Conservation (phyloP, 768 basidiomycete genomes). For the Suillus lakei region DNA sequence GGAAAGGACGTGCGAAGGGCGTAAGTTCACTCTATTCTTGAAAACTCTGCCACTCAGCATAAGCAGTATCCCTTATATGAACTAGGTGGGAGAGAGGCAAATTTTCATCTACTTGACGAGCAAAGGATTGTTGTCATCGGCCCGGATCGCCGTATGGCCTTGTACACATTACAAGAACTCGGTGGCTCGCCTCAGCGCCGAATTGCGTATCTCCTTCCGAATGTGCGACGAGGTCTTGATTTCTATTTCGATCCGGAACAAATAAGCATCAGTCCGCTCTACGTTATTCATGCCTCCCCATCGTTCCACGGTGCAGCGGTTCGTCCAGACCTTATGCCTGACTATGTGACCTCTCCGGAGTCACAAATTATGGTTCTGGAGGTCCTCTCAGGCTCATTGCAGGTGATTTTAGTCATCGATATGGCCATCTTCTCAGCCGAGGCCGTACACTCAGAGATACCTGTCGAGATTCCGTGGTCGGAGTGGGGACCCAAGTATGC, state of each 20-base stretch:
- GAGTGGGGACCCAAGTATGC: conserved; percentile 1
- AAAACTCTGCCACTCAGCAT: background rate
- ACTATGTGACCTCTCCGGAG: background rate
- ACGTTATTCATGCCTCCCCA: background rate
- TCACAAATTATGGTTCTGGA: background rate
- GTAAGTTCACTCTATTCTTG: background rate
- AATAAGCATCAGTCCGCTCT: background rate
- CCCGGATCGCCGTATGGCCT: background rate
- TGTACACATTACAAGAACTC: background rate
- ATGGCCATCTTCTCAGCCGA: background rate
- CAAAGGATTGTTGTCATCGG: background rate
- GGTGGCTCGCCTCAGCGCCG: background rate
- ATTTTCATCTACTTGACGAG: background rate
- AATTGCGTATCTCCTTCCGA: background rate
- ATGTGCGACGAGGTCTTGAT: background rate
- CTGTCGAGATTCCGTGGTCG: background rate
- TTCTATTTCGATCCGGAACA: background rate
- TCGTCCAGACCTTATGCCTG: background rate
- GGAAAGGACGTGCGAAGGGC: background rate
- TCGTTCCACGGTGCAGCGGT: background rate
- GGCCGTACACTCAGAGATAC: background rate
- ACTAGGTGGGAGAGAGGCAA: background rate
- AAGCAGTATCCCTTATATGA: background rate
- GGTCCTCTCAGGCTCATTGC: background rate
- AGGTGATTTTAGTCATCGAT: background rate